These are phyloP conservation scores for Globisporangium iwayamae DNA, from an alignment of 352 stramenopile genomes.

Conservation along the genomic window DNA sequence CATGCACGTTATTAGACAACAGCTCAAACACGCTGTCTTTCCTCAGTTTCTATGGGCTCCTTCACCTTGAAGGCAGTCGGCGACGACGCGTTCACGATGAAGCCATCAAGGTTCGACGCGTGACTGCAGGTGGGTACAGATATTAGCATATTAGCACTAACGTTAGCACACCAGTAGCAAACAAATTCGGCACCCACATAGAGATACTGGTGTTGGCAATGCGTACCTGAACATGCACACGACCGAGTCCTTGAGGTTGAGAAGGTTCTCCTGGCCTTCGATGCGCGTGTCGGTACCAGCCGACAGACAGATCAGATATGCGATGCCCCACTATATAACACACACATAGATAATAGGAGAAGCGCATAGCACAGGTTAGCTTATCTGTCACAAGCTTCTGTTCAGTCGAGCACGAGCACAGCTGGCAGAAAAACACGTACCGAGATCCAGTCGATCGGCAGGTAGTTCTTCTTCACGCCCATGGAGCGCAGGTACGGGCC, in stretches of 20 bases:
- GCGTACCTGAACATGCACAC: conserved; percentile 81
- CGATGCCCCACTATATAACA: conserved; percentile 13
- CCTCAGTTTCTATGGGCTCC: not conserved
- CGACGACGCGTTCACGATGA: conserved; percentile 76
- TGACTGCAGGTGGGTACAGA: conserved; percentile 28
- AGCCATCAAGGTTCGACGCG: conserved; percentile 79
- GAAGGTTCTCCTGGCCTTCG: conserved; percentile 53
- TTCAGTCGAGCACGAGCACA: not conserved
- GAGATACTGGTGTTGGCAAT: not conserved
- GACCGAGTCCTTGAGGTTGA: conserved; percentile 54
- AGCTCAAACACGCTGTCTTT: not conserved
- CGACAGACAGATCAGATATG: conserved; percentile 47
- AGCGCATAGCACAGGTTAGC: not conserved
- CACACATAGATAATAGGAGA: not conserved
- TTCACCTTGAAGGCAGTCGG: conserved; percentile 65
- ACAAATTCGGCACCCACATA: not conserved
- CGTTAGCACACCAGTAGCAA: not conserved
- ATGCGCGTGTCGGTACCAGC: conserved; percentile 42
- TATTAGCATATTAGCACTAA: not conserved
- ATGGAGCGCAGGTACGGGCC: conserved; percentile 43
- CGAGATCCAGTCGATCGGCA: conserved; percentile 74
- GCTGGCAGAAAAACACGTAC: conserved; percentile 18
- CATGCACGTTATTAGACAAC: not conserved
- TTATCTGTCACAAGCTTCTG: not conserved
- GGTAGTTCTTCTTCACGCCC: conserved; percentile 72